phyloP scores from a whole-genome alignment of 441 rosid species.

The Pelargonium myrrhifolium region DNA sequence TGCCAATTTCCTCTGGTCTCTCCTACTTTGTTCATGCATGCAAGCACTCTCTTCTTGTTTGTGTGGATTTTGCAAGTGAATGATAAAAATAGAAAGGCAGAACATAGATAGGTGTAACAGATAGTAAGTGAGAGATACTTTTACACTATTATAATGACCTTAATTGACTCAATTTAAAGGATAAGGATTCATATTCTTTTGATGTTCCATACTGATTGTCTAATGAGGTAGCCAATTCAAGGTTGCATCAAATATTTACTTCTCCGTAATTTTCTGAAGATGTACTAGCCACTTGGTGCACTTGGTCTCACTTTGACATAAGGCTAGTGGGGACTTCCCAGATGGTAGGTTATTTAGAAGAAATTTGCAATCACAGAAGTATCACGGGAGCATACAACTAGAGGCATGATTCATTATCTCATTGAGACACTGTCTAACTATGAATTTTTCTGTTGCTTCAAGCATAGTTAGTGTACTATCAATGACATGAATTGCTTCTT shows the following conservation, averaged over 20 bases:
- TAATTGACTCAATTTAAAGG: background rate
- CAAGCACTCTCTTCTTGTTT: too few species aligned
- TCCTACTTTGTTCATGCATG: too few species aligned
- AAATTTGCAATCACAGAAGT: background rate
- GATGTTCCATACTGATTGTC: background rate
- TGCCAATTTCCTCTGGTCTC: background rate
- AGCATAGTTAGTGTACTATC: background rate
- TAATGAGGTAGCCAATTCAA: background rate
- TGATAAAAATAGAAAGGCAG: too few species aligned
- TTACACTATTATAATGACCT: background rate
- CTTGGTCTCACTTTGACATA: background rate
- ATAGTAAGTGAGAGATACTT: background rate
- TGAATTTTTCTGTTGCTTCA: background rate
- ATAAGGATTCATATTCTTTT: background rate
- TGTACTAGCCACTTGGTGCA: background rate
- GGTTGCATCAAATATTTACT: background rate
- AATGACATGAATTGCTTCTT: background rate
- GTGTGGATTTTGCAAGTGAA: too few species aligned
- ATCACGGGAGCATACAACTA: background rate
- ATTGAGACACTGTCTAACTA: background rate
- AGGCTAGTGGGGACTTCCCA: background rate
- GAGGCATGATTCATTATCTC: background rate
- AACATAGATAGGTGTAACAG: too few species aligned
- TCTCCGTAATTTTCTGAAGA: too few species aligned
- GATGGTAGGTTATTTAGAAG: background rate